Evolutionary conservation across 306 rosid species (phyloP).

Genomic region (Lagenaria siceraria): DNA sequence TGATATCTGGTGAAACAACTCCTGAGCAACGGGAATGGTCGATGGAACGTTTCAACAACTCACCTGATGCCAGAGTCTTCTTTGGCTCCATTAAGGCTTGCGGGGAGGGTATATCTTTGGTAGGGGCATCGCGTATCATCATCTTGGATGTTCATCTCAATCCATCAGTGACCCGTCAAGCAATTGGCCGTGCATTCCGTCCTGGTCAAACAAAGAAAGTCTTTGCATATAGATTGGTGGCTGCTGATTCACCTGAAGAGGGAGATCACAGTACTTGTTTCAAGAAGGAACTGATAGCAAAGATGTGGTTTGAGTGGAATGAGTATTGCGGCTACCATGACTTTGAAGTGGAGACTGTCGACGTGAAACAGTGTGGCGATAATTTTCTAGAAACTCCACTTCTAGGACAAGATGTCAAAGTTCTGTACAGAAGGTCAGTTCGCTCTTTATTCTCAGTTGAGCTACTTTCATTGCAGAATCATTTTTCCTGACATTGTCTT

Average conservation of each 20-base stretch:
- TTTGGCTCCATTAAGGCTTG: constrained; percentile 98
- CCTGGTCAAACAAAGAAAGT: constrained; percentile 83
- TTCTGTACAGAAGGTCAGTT: constrained; percentile 66
- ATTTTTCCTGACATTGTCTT: constrained; percentile 4
- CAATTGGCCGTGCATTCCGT: constrained; percentile 92
- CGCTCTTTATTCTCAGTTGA: neutral
- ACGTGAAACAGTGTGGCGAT: constrained; percentile 52
- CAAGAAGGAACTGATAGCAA: constrained; percentile 68
- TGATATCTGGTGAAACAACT: constrained; percentile 72
- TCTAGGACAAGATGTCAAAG: constrained; percentile 47
- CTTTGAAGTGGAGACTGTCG: constrained; percentile 41
- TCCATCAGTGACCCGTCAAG: constrained; percentile 94
- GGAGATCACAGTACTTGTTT: constrained; percentile 62
- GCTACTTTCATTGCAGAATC: neutral
- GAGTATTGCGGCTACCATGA: constrained; percentile 53
- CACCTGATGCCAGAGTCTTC: constrained; percentile 63
- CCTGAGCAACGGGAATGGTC: constrained; percentile 61
- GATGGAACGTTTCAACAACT: constrained; percentile 71
- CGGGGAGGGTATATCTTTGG: constrained; percentile 92
- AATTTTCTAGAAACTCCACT: constrained; percentile 42
- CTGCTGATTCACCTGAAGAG: constrained; percentile 75
- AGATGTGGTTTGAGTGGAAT: constrained; percentile 98
- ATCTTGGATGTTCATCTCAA: constrained; percentile 78
- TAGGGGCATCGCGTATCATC: constrained; percentile 83
- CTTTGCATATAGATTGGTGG: constrained; percentile 54